Evolutionary conservation across 2,329 filamentous ascomycete species (phyloP).

Genomic region (Fusarium multiceps): DNA sequence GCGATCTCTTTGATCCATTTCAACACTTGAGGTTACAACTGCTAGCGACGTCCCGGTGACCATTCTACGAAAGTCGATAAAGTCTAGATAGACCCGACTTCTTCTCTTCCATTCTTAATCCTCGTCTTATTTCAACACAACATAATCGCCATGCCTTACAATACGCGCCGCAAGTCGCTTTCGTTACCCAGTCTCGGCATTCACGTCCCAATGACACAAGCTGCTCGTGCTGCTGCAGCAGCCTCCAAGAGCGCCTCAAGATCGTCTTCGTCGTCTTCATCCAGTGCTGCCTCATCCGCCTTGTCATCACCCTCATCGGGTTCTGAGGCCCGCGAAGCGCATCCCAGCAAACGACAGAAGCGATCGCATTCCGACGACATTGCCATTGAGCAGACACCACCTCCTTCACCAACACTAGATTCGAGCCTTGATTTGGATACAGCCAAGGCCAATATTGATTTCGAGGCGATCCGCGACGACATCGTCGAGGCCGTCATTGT

Average conservation of each 20-base stretch:
- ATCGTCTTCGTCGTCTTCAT: conserved; percentile 42
- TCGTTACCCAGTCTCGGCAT: conserved; percentile 94
- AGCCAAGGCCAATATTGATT: conserved; percentile 61
- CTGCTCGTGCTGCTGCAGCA: conserved; percentile 65
- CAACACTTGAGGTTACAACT: conserved; percentile 35
- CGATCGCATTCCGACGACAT: conserved; percentile 84
- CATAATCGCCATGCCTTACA: conserved; percentile 79
- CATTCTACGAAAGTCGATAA: conserved; percentile 33
- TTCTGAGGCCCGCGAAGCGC: conserved; percentile 50
- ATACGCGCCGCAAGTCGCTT: conserved; percentile 95
- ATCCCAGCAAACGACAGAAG: conserved; percentile 77
- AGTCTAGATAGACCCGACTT: conserved; percentile 26
- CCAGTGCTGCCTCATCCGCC: conserved; percentile 46
- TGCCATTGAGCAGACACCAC: conserved; percentile 81
- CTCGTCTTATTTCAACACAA: conserved; percentile 21
- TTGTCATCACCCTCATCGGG: conserved; percentile 49
- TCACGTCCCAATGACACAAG: conserved; percentile 77
- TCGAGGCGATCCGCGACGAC: conserved; percentile 89
- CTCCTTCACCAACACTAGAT: conserved; percentile 52
- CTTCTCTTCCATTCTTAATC: conserved; percentile 6
- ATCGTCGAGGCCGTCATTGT: conserved; percentile 92
- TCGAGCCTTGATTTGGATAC: conserved; percentile 46
- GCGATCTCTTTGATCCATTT: conserved; percentile 32
- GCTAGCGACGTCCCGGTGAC: conserved; percentile 33
- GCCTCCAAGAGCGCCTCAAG: conserved; percentile 56